Base-by-base conservation (phyloP, 108 stramenopile species). In the Pseudonitzschia pungens region DNA sequence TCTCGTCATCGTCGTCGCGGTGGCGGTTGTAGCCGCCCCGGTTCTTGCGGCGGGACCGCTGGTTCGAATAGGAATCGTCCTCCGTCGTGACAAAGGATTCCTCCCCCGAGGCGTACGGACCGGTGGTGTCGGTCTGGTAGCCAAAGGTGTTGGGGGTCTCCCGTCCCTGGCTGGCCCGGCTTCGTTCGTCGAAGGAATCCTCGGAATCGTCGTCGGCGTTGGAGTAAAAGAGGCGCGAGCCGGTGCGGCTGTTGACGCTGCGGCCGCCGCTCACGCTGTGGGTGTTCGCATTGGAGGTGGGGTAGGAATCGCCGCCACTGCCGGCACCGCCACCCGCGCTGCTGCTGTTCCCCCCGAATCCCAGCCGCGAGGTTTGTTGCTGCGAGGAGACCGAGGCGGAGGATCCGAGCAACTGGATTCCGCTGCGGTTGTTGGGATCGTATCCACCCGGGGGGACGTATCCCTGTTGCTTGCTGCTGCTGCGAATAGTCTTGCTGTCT, bases 181-280 rank as follows among this genome's bases (percentile, higher is more conserved):
- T 68, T 29, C 42, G 57, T 56, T 56, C 63, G 50, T 77, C 76
- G 65, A 73, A 79, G 32, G 78, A 80, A 68, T 79, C 73, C 9
- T 78, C 80, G 15, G 60, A 62, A 62, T 81, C 80, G 41, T 76
- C 70, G 15, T 71, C 63, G 31, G 63, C 68, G 43, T 75, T 58
- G 48, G 52, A 56, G 65, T 80, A 82, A 33, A 85, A 79, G 20
- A 66, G 21, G 56, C 80, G 70, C 26, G 60, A 62, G 31, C n/a
- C 8, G 36, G 41, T 68, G 20, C 54, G 18, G 32, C 53, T 70
- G 54, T 3, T 31, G 3, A 32, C 21, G 45, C 67, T 48, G 41
- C 67, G 40, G 12, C 43, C 22, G 43, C 45, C 31, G 22, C 43
- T 51, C n/a, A 48, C 9, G 22, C 26, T 55, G 9, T 55, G 10